Percentiles rank a stretch among this genome's conserved stretches.
Evolutionary conservation across 306 rosid species (phyloP).

Genomic region (Casuarina equisetifolia): DNA sequence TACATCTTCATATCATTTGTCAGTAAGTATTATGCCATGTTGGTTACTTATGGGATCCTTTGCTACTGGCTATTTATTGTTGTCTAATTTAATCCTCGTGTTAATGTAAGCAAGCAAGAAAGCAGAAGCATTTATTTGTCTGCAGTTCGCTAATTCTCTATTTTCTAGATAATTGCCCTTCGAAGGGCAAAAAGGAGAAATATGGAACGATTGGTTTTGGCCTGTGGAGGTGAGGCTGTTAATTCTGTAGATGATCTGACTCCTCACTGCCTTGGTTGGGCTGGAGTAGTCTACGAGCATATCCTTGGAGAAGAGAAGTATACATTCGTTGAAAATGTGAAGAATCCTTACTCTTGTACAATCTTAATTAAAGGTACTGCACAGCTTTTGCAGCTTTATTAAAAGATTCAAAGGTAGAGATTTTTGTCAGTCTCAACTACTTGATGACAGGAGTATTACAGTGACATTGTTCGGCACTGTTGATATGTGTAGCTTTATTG

Average conservation of each 20-base stretch:
- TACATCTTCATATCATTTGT: neutral
- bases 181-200: constrained; percentile 99
- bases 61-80: neutral
- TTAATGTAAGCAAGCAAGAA: neutral
- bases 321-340: constrained; percentile 90
- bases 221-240: constrained; percentile 97
- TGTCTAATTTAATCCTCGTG: neutral
- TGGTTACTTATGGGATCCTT: neutral
- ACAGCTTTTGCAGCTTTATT: neutral
- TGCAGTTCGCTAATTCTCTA: constrained; percentile 12
- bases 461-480: neutral
- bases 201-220: constrained; percentile 96
- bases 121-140: neutral
- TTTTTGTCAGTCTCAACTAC: neutral
- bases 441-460: neutral
- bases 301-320: constrained; percentile 96
- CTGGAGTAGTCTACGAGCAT: constrained; percentile 96
- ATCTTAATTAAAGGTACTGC: constrained; percentile 86
- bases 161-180: constrained; percentile 77
- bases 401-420: neutral
- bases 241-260: constrained; percentile 92
- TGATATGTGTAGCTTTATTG: constrained; percentile 9
- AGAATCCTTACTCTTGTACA: constrained; percentile 92
- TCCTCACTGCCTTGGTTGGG: constrained; percentile 95
- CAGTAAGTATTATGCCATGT: neutral